Evolutionary conservation across 192 early-diverging fungal genomes (phyloP).

Genomic region (Geosiphon pyriformis): DNA sequence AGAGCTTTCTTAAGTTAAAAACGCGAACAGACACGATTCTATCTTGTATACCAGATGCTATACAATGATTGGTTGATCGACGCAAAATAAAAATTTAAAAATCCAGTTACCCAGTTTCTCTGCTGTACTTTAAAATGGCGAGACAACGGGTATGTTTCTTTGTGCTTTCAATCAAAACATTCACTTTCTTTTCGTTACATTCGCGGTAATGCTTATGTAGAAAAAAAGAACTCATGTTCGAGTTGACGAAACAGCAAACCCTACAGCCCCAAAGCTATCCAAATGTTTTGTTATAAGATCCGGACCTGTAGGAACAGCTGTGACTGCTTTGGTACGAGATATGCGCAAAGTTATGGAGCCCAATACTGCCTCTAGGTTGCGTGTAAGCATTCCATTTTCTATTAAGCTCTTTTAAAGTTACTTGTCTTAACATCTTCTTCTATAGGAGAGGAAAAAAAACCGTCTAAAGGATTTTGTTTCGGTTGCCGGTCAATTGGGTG

Average conservation of each 20-base stretch:
- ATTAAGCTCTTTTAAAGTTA: constrained; percentile 43
- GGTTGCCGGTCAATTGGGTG: constrained; percentile 77
- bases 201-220: no score
- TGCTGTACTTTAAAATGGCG: no score
- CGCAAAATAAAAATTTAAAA: no score
- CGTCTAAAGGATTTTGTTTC: constrained; percentile 88
- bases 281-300: constrained; percentile 91
- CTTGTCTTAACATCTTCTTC: background rate
- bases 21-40: no score
- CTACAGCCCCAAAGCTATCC: constrained; percentile 55
- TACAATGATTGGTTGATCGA: no score
- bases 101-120: no score
- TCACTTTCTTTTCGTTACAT: no score
- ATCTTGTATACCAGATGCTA: no score
- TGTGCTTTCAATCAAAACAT: no score
- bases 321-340: constrained; percentile 75
- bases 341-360: constrained; percentile 89
- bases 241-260: constrained; percentile 43
- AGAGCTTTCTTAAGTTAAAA: no score
- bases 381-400: constrained; percentile 60
- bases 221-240: constrained; percentile 34
- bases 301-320: constrained; percentile 72
- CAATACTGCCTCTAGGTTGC: constrained; percentile 83
- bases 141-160: no score
- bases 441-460: constrained; percentile 84